phyloP scores from a whole-genome alignment of 108 stramenopile genomes.

The Chaetoceros tenuissimus region DNA sequence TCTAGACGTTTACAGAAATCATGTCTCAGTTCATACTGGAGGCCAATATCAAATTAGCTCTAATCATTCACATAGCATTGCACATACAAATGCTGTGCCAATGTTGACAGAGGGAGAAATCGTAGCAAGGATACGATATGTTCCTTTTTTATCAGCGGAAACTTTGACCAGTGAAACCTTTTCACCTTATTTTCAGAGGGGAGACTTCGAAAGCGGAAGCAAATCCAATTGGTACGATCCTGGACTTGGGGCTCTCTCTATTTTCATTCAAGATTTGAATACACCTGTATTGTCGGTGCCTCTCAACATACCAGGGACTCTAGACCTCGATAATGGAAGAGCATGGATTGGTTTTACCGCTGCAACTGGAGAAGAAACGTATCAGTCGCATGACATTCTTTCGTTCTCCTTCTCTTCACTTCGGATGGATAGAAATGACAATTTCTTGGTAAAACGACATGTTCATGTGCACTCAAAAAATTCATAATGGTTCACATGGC shows the following conservation, averaged over 20 bases:
- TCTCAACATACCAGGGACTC: slow-evolving; percentile 31
- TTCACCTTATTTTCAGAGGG: slow-evolving; percentile 20
- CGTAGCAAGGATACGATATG: slow-evolving; percentile 26
- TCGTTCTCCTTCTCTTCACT: slow-evolving; percentile 25
- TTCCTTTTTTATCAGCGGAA: slow-evolving; percentile 17
- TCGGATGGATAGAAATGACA: slow-evolving; percentile 1
- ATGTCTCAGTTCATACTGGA: slow-evolving; percentile 35
- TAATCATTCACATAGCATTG: slow-evolving; percentile 27
- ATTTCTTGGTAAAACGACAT: too few relatives aligned
- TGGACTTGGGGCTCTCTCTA: slow-evolving; percentile 36
- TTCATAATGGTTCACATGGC: background rate
- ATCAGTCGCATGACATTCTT: slow-evolving; percentile 51
- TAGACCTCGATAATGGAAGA: slow-evolving; percentile 39
- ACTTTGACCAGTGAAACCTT: slow-evolving; percentile 10
- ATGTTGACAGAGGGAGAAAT: slow-evolving; percentile 35
- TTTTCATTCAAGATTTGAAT: slow-evolving; percentile 36
- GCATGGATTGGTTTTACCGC: slow-evolving; percentile 61
- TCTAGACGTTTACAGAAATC: slow-evolving; percentile 48
- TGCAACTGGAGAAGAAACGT: slow-evolving; percentile 39
- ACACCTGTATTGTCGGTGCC: slow-evolving; percentile 36
- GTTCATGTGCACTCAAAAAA: too few relatives aligned
- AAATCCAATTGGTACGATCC: slow-evolving; percentile 21
- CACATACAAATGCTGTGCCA: slow-evolving; percentile 17
- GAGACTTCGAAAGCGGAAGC: slow-evolving; percentile 13
- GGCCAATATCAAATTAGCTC: slow-evolving; percentile 11